Base-by-base conservation (phyloP, 2,329 filamentous ascomycete genomes). In the Corynespora cassiicola region DNA sequence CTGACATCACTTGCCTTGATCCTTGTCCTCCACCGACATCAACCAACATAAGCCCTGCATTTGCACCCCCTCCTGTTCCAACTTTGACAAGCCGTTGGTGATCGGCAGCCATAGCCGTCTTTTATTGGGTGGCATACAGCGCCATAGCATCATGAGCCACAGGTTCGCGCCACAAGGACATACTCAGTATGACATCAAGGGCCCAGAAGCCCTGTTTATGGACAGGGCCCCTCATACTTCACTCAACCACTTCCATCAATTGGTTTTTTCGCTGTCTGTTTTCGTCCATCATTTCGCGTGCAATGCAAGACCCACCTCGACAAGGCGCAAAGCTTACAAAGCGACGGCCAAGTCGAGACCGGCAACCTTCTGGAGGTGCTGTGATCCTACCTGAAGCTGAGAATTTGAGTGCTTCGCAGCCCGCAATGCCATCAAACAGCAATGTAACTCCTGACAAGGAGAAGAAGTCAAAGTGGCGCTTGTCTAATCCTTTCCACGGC, bases 401-500 rank as follows among this genome's bases (percentile, higher is more conserved):
- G n/a, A n/a, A 8, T 18, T 47, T n/a, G 36, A 51, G 52, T 21
- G 41, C 52, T 14, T 50, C 52, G 21, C 54, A 54, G 29, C 42
- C 50, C 11, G 40, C 50, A 35, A 36, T 35, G 4, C 37, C 47
- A 29, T 40, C 54, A 7, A 52, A 54, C 24, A 54, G 43, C 24
- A 42, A 47, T 28, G 42, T 57, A 7, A 31, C 53, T 12, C 32
- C 42, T 2, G 60, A 63, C 7, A 65, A 65, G 33, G 63, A 66
- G 23, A 68, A 66, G 52, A 59, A 53, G 22, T 67, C 64, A 7
- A 65, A 63, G 48, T 68, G 60, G 54, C 59, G 61, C 12, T 52
- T 66, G 17, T 68, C 64, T 7, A 66, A 65, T 17, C 61, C 61
- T 3, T 68, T 66, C 38, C 61, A 66, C 31, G 58, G 58, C 12